phyloP scores from a whole-genome alignment of 768 basidiomycete genomes.

The Xerocomus brunneocitrinus region DNA sequence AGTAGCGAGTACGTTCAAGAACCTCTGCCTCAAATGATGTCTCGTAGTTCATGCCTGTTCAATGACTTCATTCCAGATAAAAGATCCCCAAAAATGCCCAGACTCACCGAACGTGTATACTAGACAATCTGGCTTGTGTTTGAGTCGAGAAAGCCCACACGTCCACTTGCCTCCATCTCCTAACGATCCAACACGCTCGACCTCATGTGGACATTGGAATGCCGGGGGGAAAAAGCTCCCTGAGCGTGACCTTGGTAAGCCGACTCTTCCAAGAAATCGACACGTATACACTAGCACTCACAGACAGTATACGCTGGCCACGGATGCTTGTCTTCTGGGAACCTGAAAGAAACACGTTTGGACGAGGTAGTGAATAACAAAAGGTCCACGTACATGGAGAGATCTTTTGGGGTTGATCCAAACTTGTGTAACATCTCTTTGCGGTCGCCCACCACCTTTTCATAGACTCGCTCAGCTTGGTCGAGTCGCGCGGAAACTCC shows the following conservation, averaged over 20 bases:
- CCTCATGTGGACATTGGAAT: conserved; percentile 41
- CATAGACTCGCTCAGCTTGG: conserved; percentile 44
- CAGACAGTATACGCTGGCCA: conserved; percentile 59
- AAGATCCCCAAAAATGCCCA: background rate
- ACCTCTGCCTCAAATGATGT: conserved; percentile 62
- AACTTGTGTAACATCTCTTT: conserved; percentile 49
- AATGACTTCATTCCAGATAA: background rate
- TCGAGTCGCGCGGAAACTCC: conserved; percentile 38
- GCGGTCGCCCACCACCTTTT: conserved; percentile 38
- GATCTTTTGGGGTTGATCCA: conserved; percentile 47
- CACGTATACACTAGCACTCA: conserved; percentile 27
- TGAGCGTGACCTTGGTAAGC: conserved; percentile 11
- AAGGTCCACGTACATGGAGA: conserved; percentile 33
- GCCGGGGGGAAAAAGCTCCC: conserved; percentile 46
- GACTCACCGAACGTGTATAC: conserved; percentile 57
- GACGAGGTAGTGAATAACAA: conserved; percentile 2
- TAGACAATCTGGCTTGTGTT: conserved; percentile 50
- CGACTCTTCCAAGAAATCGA: background rate
- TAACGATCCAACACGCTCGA: conserved; percentile 43
- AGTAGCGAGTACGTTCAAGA: conserved; percentile 42
- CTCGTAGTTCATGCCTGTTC: conserved; percentile 49
- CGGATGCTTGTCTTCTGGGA: conserved; percentile 47
- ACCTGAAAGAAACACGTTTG: conserved; percentile 32
- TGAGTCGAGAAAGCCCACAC: conserved; percentile 55
- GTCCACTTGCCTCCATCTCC: conserved; percentile 73